Evolutionary conservation across 192 early-diverging fungal genomes (phyloP).

Genomic region (Coemansia sp.): DNA sequence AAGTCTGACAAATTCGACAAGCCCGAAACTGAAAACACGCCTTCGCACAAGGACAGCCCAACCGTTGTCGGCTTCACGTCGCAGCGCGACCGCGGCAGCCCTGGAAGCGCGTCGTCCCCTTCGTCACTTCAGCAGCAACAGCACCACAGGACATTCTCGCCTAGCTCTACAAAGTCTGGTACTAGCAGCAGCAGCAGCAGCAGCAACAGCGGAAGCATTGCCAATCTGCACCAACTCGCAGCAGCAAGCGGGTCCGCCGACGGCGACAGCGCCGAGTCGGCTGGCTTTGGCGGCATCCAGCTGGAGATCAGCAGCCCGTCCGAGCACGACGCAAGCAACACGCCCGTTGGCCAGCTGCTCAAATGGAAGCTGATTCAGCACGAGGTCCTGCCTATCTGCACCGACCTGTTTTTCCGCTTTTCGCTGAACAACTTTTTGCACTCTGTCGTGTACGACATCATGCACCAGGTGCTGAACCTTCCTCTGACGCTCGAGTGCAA

Average conservation of each 20-base stretch:
- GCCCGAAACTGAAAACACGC: conserved; percentile 5
- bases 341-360: conserved; percentile 69
- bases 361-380: conserved; percentile 68
- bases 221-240: background rate
- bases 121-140: background rate
- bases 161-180: background rate
- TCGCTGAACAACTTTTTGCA: conserved; percentile 99
- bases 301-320: conserved; percentile 13
- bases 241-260: background rate
- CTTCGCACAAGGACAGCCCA: conserved; percentile 19
- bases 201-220: conserved; percentile 5
- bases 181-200: conserved; percentile 6
- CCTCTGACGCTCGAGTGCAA: conserved; percentile 68
- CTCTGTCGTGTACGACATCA: conserved; percentile 97
- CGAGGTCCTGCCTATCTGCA: conserved; percentile 61
- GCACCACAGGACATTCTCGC: background rate
- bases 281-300: conserved; percentile 4
- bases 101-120: background rate
- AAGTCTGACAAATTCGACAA: background rate
- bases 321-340: conserved; percentile 21
- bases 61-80: conserved; percentile 12
- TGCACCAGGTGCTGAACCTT: conserved; percentile 95
- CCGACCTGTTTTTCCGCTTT: conserved; percentile 88
- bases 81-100: background rate
- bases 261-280: background rate